Evolutionary conservation across 2,329 filamentous ascomycete species (phyloP), one percentile per base, ranked within the genome.

Genomic region (Cyclaneusma minus): DNA sequence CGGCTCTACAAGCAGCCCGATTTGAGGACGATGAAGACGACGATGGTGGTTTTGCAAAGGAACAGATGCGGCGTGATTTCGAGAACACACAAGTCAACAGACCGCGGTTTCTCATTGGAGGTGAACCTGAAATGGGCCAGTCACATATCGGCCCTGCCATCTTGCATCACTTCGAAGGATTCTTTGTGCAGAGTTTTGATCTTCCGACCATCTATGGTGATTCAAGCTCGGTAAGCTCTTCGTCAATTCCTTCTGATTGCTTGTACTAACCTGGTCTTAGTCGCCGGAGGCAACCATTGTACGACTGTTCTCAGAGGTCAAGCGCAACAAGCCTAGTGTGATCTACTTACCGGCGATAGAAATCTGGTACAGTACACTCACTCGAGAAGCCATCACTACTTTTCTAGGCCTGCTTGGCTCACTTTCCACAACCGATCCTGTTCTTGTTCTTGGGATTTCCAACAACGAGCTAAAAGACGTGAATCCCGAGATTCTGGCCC

Each of bases 181-280:
- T 95, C 3, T 84, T 95, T 52, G 81, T 98, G 3, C 85, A 95
- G 48, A 84, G 79, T 28, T 92, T 98, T 49, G 91, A 94, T 49
- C 64, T 98, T 30, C 73, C 85, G 1, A 89, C 79, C 10, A 62
- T 98, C 30, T 62, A 92, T 32, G 82, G 78, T 30, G 89, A 98
- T 46, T 70, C 72, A 3, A 74, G 79, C 35, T 69, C 82, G 39
- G 74, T 73, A 58, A 55, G 66, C 54, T 13, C 33, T 28, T 4
- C 8, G 17, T 15, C 10, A 4, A 28, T n/a, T 16, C 3, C 16
- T 13, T 8, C 7, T 17, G 11, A 13, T 21, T 19, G 14, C 5
- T 21, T 19, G 16, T 27, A 25, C 35, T 39, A 30, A 38, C 18
- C 16, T 25, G 13, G 22, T 26, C 45, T 31, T 24, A 35, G 37